Conservation (phyloP, 768 basidiomycete genomes). For the Chalciporus chontae region DNA sequence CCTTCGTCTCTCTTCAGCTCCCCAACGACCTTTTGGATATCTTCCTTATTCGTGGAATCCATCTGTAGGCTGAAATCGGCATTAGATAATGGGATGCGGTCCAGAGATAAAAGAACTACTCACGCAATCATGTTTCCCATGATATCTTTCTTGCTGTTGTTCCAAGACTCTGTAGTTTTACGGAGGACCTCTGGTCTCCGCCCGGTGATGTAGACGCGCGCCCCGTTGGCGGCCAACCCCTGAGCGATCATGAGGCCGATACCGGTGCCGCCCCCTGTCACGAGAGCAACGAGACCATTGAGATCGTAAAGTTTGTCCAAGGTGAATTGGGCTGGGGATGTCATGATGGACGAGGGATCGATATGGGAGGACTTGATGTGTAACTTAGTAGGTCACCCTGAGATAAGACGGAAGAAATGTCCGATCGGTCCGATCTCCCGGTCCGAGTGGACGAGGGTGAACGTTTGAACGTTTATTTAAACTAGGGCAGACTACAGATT, state of each 20-base stretch:
- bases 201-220: slow-evolving; percentile 78
- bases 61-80: slow-evolving; percentile 48
- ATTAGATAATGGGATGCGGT: slow-evolving; percentile 1
- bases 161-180: slow-evolving; percentile 48
- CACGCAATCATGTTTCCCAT: slow-evolving; percentile 60
- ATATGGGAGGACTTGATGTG: not conserved
- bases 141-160: slow-evolving; percentile 30
- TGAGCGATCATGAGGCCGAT: slow-evolving; percentile 65
- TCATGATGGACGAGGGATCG: slow-evolving; percentile 15
- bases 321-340: slow-evolving; percentile 21
- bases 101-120: slow-evolving; percentile 19
- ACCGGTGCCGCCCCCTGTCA: slow-evolving; percentile 49
- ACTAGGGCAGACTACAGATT: no score
- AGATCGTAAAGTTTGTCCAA: slow-evolving; percentile 44
- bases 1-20: slow-evolving; percentile 43
- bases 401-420: not conserved
- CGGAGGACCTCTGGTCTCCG: slow-evolving; percentile 64
- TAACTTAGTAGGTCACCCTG: not conserved
- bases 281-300: slow-evolving; percentile 50
- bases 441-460: not conserved
- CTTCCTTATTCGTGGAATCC: slow-evolving; percentile 69
- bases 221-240: slow-evolving; percentile 73
- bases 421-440: not conserved
- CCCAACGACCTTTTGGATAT: slow-evolving; percentile 56
- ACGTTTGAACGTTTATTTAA: no score